A percentile compares a stretch with the other conserved stretches of the same genome.
These are phyloP conservation scores for Saprolegnia parasitica DNA, from an alignment of 352 stramenopile species.

Conservation along the genomic window DNA sequence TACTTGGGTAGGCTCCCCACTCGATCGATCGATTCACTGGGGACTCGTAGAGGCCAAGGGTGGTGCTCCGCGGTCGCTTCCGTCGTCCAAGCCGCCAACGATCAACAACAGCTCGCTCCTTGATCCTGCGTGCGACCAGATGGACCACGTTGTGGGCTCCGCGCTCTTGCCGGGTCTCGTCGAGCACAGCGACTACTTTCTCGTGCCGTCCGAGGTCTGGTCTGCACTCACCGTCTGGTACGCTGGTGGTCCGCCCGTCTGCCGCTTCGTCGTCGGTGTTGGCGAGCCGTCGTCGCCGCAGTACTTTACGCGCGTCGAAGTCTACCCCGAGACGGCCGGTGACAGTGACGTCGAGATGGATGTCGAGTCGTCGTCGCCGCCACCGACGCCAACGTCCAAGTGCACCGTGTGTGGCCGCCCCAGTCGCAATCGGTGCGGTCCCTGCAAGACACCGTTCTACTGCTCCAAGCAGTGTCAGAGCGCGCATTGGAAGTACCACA, in stretches of 20 bases:
- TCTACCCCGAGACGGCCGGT: slow-evolving; percentile 43
- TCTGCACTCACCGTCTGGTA: slow-evolving; percentile 62
- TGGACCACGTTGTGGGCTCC: neutral
- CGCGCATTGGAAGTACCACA: slow-evolving; percentile 82
- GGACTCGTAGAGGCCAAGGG: slow-evolving; percentile 47
- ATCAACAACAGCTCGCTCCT: slow-evolving; percentile 21
- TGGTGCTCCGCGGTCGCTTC: slow-evolving; percentile 39
- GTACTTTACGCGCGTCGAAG: slow-evolving; percentile 60
- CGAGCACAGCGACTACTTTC: slow-evolving; percentile 69
- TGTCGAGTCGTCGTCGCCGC: slow-evolving; percentile 5
- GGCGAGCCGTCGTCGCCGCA: slow-evolving; percentile 37
- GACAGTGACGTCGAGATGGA: slow-evolving; percentile 20
- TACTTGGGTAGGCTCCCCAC: slow-evolving; percentile 42
- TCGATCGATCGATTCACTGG: neutral
- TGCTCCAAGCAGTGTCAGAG: slow-evolving; percentile 64
- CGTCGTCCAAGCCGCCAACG: slow-evolving; percentile 16
- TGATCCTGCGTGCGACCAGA: slow-evolving; percentile 5
- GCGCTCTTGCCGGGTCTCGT: slow-evolving; percentile 43
- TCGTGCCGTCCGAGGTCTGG: slow-evolving; percentile 73
- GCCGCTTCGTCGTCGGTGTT: slow-evolving; percentile 65
- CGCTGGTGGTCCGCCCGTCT: slow-evolving; percentile 58
- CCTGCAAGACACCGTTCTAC: slow-evolving; percentile 75
- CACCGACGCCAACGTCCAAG: slow-evolving; percentile 31
- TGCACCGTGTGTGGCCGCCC: slow-evolving; percentile 34
- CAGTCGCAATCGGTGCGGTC: slow-evolving; percentile 63